phyloP scores from a whole-genome alignment of 495 filamentous ascomycete genomes.

The Neurospora tetraspora region DNA sequence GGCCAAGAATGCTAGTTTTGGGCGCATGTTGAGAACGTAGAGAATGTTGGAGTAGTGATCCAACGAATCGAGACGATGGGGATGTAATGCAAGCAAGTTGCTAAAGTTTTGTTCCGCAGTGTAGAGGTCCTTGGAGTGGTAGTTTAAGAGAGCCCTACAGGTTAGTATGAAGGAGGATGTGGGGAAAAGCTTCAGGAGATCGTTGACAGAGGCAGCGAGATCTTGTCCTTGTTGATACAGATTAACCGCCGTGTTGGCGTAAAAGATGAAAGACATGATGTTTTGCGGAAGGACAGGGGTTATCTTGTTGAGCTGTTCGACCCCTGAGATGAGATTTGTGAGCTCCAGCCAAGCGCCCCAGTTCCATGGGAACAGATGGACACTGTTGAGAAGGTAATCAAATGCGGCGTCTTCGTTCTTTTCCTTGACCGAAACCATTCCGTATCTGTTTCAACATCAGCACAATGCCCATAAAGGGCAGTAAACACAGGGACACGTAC shows the following conservation, averaged over 20 bases:
- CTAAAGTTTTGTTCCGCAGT: conserved; percentile 79
- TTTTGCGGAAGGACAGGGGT: conserved; percentile 64
- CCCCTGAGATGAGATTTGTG: conserved; percentile 56
- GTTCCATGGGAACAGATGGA: conserved; percentile 80
- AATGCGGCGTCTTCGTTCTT: conserved; percentile 80
- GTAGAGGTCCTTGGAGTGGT: conserved; percentile 90
- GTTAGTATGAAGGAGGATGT: conserved; percentile 80
- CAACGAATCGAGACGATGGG: conserved; percentile 79
- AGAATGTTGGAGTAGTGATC: conserved; percentile 97
- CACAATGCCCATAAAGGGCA: background rate
- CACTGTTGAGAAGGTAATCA: conserved; percentile 72
- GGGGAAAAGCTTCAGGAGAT: conserved; percentile 76
- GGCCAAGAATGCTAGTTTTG: conserved; percentile 85
- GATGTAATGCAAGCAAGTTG: conserved; percentile 65
- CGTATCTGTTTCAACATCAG: conserved; percentile 42
- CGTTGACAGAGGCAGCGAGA: conserved; percentile 58
- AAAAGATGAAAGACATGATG: conserved; percentile 87
- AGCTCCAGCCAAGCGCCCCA: conserved; percentile 97
- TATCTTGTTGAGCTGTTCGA: conserved; percentile 56
- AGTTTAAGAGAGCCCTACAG: conserved; percentile 75
- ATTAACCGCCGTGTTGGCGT: conserved; percentile 80
- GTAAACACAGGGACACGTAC: conserved; percentile 9
- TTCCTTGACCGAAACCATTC: conserved; percentile 77
- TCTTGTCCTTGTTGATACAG: conserved; percentile 75
- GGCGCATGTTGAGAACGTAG: conserved; percentile 78